Evolutionary conservation across 1,284 basidiomycete species (phyloP).

Genomic region (Flammula alnicola): DNA sequence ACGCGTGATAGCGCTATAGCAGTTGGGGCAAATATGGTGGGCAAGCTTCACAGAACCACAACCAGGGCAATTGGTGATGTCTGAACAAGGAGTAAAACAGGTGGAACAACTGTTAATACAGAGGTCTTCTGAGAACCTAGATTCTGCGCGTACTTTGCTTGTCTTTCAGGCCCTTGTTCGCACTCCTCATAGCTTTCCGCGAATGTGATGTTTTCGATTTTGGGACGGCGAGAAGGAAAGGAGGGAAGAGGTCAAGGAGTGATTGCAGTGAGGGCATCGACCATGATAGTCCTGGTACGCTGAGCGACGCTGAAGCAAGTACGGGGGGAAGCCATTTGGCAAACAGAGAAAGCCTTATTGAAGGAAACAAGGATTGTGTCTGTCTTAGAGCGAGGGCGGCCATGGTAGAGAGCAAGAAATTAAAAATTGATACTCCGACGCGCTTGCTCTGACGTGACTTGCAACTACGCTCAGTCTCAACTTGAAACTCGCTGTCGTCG

Average conservation of each 20-base stretch:
- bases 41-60: slow-evolving; percentile 89
- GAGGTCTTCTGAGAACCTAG: neutral
- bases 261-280: slow-evolving; percentile 58
- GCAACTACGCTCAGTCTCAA: neutral
- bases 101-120: no score
- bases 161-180: slow-evolving; percentile 95
- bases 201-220: slow-evolving; percentile 96
- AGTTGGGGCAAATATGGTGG: slow-evolving; percentile 87
- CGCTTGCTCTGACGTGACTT: slow-evolving; percentile 12
- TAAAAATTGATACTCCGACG: slow-evolving; percentile 44
- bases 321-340: slow-evolving; percentile 34
- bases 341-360: slow-evolving; percentile 27
- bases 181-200: slow-evolving; percentile 91
- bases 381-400: slow-evolving; percentile 45
- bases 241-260: slow-evolving; percentile 83
- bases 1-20: slow-evolving; percentile 81
- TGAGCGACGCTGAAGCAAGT: slow-evolving; percentile 38
- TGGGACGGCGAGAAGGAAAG: slow-evolving; percentile 90
- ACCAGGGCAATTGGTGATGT: slow-evolving; percentile 91
- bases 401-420: slow-evolving; percentile 27
- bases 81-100: slow-evolving; percentile 45
- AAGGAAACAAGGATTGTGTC: slow-evolving; percentile 30
- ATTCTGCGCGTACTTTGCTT: slow-evolving; percentile 74
- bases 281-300: slow-evolving; percentile 39
- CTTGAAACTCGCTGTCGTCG: slow-evolving; percentile 4